These are phyloP conservation scores for Myrica gale DNA, from an alignment of 306 rosid species.

Conservation along the genomic window DNA sequence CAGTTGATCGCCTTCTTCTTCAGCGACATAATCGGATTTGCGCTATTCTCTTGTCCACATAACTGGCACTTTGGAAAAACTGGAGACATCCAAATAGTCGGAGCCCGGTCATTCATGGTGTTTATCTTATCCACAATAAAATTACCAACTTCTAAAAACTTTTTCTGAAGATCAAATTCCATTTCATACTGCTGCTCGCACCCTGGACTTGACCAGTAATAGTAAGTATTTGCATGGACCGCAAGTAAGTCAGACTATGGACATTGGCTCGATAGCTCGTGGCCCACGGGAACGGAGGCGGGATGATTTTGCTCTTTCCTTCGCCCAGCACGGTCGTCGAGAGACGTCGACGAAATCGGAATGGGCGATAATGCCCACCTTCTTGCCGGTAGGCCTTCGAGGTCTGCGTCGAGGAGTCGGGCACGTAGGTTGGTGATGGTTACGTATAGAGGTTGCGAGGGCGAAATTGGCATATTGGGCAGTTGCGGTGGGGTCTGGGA, in stretches of 20 bases:
- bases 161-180: slow-evolving; percentile 4
- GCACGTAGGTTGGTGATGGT: too few species aligned
- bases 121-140: not conserved
- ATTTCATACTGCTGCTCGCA: slow-evolving; percentile 35
- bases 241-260: not conserved
- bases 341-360: not conserved
- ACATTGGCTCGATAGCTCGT: slow-evolving; percentile 27
- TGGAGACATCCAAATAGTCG: slow-evolving; percentile 38
- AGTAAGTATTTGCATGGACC: not conserved
- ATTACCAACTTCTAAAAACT: not conserved
- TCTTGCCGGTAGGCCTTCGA: not conserved
- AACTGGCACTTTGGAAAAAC: slow-evolving; percentile 25
- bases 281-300: slow-evolving; percentile 52
- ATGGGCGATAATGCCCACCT: not conserved
- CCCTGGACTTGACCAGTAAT: slow-evolving; percentile 33
- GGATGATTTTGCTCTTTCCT: slow-evolving; percentile 2
- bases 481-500: too few species aligned
- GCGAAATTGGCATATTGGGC: too few species aligned
- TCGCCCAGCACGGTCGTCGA: not conserved
- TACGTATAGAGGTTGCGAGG: too few species aligned
- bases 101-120: slow-evolving; percentile 42
- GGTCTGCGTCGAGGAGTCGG: not conserved
- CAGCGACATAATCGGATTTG: slow-evolving; percentile 32
- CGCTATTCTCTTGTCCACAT: slow-evolving; percentile 34
- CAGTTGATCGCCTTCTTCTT: slow-evolving; percentile 46